Conservation (phyloP, 352 stramenopile genomes). For the Nothophytophthora sp. region DNA sequence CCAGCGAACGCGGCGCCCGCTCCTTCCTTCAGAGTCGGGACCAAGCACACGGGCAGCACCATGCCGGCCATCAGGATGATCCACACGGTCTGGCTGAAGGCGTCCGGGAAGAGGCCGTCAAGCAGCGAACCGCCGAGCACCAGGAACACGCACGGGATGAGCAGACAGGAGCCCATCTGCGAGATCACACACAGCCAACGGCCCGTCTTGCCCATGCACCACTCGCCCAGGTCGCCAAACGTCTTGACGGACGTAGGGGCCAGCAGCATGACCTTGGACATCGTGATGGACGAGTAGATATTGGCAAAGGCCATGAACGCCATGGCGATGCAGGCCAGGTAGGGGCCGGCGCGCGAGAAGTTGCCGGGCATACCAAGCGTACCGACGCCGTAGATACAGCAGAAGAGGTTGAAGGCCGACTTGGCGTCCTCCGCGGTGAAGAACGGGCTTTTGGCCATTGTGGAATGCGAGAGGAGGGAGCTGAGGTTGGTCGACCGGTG, state of each 20-base stretch:
- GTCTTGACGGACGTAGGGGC: slow-evolving; percentile 46
- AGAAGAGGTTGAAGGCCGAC: slow-evolving; percentile 35
- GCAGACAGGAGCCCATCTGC: slow-evolving; percentile 41
- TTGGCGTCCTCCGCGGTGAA: slow-evolving; percentile 49
- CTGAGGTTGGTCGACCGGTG: too few relatives aligned
- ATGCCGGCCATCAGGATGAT: slow-evolving; percentile 46
- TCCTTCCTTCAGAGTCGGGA: slow-evolving; percentile 49
- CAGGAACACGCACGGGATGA: slow-evolving; percentile 49
- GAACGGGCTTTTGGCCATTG: slow-evolving; percentile 6
- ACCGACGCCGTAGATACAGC: slow-evolving; percentile 46
- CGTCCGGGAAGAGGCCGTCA: slow-evolving; percentile 43
- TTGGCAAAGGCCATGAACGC: slow-evolving; percentile 50
- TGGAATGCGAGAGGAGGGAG: too few relatives aligned
- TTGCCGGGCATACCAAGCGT: slow-evolving; percentile 47
- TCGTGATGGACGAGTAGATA: slow-evolving; percentile 34
- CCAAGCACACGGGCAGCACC: slow-evolving; percentile 42
- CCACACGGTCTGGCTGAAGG: slow-evolving; percentile 39
- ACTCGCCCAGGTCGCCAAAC: slow-evolving; percentile 53
- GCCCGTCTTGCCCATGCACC: slow-evolving; percentile 40
- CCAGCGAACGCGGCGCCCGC: slow-evolving; percentile 38
- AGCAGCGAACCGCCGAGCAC: slow-evolving; percentile 46
- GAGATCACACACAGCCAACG: slow-evolving; percentile 40
- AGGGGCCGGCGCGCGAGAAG: slow-evolving; percentile 37
- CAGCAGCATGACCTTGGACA: slow-evolving; percentile 41
- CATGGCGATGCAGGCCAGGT: slow-evolving; percentile 28